Base-by-base conservation (phyloP, 441 rosid species). In the Viola pubescens region DNA sequence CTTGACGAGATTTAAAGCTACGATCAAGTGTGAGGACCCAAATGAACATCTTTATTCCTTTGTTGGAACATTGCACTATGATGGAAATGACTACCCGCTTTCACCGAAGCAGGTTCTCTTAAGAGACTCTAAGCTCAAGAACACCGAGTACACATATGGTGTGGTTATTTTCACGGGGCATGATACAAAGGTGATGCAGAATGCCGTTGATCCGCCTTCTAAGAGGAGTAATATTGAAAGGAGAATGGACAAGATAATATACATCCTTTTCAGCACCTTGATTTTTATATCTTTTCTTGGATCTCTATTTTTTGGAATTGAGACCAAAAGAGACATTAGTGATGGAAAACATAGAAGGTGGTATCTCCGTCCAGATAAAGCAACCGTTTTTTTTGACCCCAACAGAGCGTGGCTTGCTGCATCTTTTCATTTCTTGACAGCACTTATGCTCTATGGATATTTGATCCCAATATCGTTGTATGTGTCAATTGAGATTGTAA, bases 101-200 rank as follows among this genome's bases (percentile, higher is more conserved):
- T 81, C 88, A 45, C 89, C 86, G 8, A 82, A 82, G 68, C 96
- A 89, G 70, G 64, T 94, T 52, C 96, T 94, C 48, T 68, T 94
- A 62, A 81, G 97, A 68, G 98, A 86, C 64, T 94, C 98, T 0
- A 89, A 89, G 71, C 82, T 94, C 52, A 86, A 73, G 59, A 94
- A 94, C 64, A 94, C 92, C 0, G 96, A 89, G 7, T 79, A 77
- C 58, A 52, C 88, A 3, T 64, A 77, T 8, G 98, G 97, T 2
- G 95, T 80, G 13, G 96, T 94, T 62, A 75, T 94, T 63, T 88
- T 89, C 74, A 88, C 96, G 0, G 98, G 98, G 7, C 96, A 85
- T 50, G 98, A 94, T 60, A 89, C 98, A 0, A 94, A 94, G 75
- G 95, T 88, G 72, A 83, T 89, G 84, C 92, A 90, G 79, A 94